phyloP scores from a whole-genome alignment of 345 rosid genomes.

The Anacardium occidentale region DNA sequence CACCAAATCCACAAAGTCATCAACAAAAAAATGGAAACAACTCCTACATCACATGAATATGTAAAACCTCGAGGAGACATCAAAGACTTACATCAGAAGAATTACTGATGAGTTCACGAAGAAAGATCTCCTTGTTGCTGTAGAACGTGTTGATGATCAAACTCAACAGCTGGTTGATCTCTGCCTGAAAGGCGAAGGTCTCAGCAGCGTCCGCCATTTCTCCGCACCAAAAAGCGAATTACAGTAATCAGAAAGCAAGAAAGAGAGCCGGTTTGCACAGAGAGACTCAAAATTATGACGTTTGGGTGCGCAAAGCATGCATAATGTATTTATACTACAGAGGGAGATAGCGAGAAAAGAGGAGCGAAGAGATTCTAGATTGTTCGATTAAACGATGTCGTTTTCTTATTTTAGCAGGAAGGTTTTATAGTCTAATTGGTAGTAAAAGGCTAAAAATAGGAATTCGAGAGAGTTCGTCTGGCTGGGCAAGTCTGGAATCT shows the following conservation, averaged over 20 bases:
- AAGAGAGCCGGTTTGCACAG: background rate
- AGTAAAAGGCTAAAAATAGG: background rate
- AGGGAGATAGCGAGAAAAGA: constrained; percentile 8
- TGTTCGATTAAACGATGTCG: constrained; percentile 47
- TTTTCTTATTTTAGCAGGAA: constrained; percentile 11
- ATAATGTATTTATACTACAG: constrained; percentile 33
- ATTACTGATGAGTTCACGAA: constrained; percentile 69
- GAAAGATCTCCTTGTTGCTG: constrained; percentile 91
- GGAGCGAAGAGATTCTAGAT: constrained; percentile 40
- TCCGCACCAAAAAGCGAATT: background rate
- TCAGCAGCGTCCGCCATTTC: constrained; percentile 65
- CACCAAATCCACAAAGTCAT: too few relatives aligned
- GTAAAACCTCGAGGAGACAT: background rate
- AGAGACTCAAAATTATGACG: background rate
- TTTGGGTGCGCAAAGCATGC: rapidly evolving
- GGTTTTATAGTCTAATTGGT: background rate
- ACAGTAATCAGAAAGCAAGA: background rate
- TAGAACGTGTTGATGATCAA: constrained; percentile 90
- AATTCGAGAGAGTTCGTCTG: constrained; percentile 18
- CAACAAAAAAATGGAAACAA: background rate
- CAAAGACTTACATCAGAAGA: constrained; percentile 54
- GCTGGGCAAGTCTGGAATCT: constrained; percentile 18
- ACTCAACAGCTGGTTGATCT: constrained; percentile 83
- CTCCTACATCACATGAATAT: too few relatives aligned
- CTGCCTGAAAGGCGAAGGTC: constrained; percentile 92